Evolutionary conservation across 768 basidiomycete genomes (phyloP).

Genomic region (Suillus plorans): DNA sequence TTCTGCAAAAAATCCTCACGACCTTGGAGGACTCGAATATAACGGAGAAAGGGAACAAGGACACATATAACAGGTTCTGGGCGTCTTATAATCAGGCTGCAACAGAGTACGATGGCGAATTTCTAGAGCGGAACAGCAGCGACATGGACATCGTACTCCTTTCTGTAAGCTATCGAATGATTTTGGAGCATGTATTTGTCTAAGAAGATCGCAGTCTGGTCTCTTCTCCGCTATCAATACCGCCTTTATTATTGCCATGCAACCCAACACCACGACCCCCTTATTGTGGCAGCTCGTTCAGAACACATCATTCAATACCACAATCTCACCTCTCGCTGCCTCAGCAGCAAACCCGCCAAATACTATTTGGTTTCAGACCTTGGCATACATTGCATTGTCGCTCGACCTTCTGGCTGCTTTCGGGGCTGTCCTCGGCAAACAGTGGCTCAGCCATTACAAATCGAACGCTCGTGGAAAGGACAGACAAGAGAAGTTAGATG

Average conservation of each 20-base stretch:
- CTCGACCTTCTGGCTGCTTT: constrained; percentile 17
- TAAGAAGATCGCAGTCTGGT: neutral
- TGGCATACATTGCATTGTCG: constrained; percentile 19
- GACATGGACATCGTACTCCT: constrained; percentile 22
- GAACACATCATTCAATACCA: neutral
- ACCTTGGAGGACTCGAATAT: neutral
- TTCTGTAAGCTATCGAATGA: constrained; percentile 16
- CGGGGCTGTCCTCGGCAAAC: constrained; percentile 7
- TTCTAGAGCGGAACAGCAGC: constrained; percentile 16
- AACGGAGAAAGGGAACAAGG: neutral
- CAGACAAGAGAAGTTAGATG: neutral
- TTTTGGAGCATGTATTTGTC: neutral
- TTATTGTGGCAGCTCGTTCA: constrained; percentile 1
- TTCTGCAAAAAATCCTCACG: neutral
- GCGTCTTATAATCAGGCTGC: constrained; percentile 13
- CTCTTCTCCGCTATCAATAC: constrained; percentile 6
- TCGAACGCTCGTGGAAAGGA: constrained; percentile 7
- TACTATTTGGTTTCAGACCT: constrained; percentile 12
- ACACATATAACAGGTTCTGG: constrained; percentile 12
- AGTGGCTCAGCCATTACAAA: constrained; percentile 14
- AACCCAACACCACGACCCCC: constrained; percentile 6
- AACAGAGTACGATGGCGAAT: constrained; percentile 15
- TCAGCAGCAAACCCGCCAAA: neutral
- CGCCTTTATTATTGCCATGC: constrained; percentile 2
- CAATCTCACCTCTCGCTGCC: neutral